These are phyloP conservation scores for Mallotus japonicus DNA, from an alignment of 441 rosid species.

Conservation along the genomic window DNA sequence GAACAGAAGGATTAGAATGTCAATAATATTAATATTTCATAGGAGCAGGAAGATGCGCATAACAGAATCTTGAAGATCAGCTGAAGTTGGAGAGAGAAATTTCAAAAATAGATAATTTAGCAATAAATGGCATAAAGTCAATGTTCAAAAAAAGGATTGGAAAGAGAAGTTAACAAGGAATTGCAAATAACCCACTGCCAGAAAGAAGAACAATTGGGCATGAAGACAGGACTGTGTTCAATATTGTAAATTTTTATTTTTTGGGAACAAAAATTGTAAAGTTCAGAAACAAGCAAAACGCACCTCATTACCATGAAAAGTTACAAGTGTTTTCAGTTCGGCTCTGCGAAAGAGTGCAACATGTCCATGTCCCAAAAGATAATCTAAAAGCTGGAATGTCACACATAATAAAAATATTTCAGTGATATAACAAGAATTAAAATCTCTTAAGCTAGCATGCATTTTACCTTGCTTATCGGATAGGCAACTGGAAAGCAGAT, in stretches of 20 bases:
- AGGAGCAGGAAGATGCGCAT: neutral
- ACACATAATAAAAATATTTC: neutral
- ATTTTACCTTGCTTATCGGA: conserved; percentile 88
- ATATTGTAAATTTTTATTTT: too few species aligned
- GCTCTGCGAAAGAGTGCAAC: conserved; percentile 84
- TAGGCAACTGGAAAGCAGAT: conserved; percentile 83
- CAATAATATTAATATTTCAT: neutral
- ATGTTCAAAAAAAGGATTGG: neutral
- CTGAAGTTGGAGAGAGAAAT: neutral
- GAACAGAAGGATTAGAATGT: conserved; percentile 11
- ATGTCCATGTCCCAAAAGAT: conserved; percentile 72
- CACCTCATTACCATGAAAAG: conserved; percentile 46
- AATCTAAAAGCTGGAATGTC: conserved; percentile 60
- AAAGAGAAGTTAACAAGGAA: neutral
- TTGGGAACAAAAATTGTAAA: neutral
- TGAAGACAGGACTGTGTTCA: neutral
- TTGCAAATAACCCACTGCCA: neutral
- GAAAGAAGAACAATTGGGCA: neutral
- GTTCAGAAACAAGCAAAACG: conserved; percentile 21
- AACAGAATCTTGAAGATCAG: neutral
- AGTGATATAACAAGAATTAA: neutral
- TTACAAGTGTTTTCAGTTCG: conserved; percentile 84
- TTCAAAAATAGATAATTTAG: neutral
- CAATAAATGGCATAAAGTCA: neutral
- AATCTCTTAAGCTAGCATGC: neutral